Conservation (phyloP, 441 rosid species). For the Populus tomentosa region DNA sequence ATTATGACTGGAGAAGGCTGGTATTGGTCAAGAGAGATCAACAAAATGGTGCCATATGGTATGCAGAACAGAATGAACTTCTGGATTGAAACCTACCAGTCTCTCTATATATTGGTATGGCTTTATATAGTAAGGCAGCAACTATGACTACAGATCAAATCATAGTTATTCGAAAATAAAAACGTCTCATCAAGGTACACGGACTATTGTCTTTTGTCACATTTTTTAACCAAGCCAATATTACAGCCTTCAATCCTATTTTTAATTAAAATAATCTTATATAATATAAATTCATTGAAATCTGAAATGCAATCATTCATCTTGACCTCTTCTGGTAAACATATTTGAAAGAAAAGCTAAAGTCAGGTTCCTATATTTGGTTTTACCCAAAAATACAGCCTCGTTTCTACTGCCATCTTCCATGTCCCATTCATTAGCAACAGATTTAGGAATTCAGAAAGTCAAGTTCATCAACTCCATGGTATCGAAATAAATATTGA, state of each 20-base stretch:
- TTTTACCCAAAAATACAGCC: not conserved
- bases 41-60: not conserved
- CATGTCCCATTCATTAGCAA: too few species aligned
- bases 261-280: too few species aligned
- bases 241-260: not conserved
- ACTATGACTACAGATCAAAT: too few species aligned
- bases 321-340: not conserved
- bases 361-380: not conserved
- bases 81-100: not conserved
- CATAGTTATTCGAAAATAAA: too few species aligned
- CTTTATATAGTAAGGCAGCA: not conserved
- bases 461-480: too few species aligned
- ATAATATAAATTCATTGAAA: too few species aligned
- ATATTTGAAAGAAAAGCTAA: not conserved
- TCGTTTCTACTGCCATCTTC: not conserved
- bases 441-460: too few species aligned
- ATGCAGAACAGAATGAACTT: not conserved
- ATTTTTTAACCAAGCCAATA: not conserved
- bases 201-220: too few species aligned
- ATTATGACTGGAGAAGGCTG: not conserved
- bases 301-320: not conserved
- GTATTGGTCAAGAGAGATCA: not conserved
- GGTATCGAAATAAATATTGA: too few species aligned
- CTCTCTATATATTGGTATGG: not conserved
- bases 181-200: too few species aligned